phyloP scores from a whole-genome alignment of 2,329 filamentous ascomycete species.

The Pseudocercospora cruenta region DNA sequence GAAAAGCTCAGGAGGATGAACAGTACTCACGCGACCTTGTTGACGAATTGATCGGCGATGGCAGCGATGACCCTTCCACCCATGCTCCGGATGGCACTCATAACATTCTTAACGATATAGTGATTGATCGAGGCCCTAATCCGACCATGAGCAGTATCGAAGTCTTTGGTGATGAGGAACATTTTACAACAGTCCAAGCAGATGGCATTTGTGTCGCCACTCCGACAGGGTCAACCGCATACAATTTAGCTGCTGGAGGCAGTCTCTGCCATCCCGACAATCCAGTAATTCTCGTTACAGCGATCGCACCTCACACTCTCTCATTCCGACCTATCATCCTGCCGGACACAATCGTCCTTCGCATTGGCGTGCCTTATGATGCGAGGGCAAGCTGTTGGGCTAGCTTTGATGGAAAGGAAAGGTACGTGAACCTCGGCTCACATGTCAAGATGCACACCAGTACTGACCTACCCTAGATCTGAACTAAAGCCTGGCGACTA shows the following conservation, averaged over 20 bases:
- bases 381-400: constrained; percentile 90
- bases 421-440: constrained; percentile 47
- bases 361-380: constrained; percentile 92
- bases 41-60: constrained; percentile 86
- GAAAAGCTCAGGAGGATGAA: constrained; percentile 42
- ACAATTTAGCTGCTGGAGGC: constrained; percentile 93
- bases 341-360: constrained; percentile 91
- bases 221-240: constrained; percentile 91
- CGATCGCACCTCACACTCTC: constrained; percentile 92
- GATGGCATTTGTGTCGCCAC: constrained; percentile 94
- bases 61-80: constrained; percentile 79
- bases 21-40: constrained; percentile 68
- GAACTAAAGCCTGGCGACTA: constrained; percentile 80
- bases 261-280: constrained; percentile 95
- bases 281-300: constrained; percentile 90
- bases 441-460: neutral
- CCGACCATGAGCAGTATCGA: constrained; percentile 92
- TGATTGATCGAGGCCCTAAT: constrained; percentile 79
- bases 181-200: constrained; percentile 90
- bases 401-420: constrained; percentile 94
- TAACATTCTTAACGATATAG: constrained; percentile 85
- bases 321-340: constrained; percentile 96
- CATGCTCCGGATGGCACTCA: constrained; percentile 82
- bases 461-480: constrained; percentile 27
- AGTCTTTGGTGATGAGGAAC: constrained; percentile 91